Conservation (phyloP, 2,329 filamentous ascomycete species). For the Xylaria sp. region DNA sequence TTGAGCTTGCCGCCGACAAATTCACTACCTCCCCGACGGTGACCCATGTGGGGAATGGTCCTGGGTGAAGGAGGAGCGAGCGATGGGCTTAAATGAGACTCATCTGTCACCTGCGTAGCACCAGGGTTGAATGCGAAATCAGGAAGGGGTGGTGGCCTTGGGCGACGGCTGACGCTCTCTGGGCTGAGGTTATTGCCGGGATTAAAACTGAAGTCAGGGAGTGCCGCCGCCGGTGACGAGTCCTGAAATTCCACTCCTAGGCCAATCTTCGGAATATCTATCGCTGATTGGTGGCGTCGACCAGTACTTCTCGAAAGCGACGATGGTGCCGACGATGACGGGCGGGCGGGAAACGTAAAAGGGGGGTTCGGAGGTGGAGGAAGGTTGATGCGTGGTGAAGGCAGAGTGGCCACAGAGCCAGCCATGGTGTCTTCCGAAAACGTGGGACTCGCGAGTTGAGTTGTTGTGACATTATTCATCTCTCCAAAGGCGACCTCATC, state of each 20-base stretch:
- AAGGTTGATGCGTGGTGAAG: constrained; percentile 52
- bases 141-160: constrained; percentile 59
- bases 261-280: constrained; percentile 53
- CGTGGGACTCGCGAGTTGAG: constrained; percentile 45
- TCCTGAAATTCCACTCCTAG: constrained; percentile 37
- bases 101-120: constrained; percentile 40
- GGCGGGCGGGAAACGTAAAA: constrained; percentile 70
- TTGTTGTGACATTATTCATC: constrained; percentile 41
- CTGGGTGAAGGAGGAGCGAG: constrained; percentile 64
- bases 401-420: constrained; percentile 47
- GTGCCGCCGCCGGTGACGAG: constrained; percentile 42
- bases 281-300: constrained; percentile 64
- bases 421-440: constrained; percentile 47
- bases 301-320: constrained; percentile 61
- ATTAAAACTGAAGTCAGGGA: constrained; percentile 52
- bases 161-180: constrained; percentile 48
- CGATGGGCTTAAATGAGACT: constrained; percentile 64
- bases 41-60: constrained; percentile 72
- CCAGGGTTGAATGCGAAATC: constrained; percentile 69
- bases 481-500: constrained; percentile 43
- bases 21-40: constrained; percentile 85
- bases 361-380: constrained; percentile 71
- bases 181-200: constrained; percentile 48
- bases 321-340: constrained; percentile 60
- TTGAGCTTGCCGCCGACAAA: constrained; percentile 81